These are phyloP conservation scores for Penicillium atrosanguineum DNA, from an alignment of 495 filamentous ascomycete genomes.

Conservation along the genomic window DNA sequence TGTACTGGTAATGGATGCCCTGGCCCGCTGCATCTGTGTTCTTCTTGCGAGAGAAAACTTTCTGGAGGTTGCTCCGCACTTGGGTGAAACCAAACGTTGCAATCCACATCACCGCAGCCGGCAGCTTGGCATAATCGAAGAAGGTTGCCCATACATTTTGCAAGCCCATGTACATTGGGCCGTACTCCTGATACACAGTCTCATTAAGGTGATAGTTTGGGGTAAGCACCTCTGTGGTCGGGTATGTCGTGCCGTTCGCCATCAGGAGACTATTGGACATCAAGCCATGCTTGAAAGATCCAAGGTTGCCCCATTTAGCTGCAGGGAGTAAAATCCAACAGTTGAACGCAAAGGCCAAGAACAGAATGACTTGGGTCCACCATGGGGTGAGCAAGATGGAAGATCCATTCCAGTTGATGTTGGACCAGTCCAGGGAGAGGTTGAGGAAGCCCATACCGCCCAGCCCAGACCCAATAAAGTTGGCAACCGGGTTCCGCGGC, in stretches of 20 bases:
- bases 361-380: conserved; percentile 55
- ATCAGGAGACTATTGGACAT: conserved; percentile 55
- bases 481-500: conserved; percentile 51
- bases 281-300: conserved; percentile 47
- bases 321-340: conserved; percentile 56
- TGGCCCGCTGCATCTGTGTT: conserved; percentile 15
- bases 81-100: conserved; percentile 51
- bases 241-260: conserved; percentile 50
- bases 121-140: conserved; percentile 56
- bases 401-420: conserved; percentile 49
- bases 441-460: conserved; percentile 61
- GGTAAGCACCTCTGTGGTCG: conserved; percentile 44
- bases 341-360: conserved; percentile 50
- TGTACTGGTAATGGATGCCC: conserved; percentile 51
- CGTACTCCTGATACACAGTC: conserved; percentile 50
- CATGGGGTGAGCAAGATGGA: conserved; percentile 54
- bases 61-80: conserved; percentile 38
- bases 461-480: conserved; percentile 56
- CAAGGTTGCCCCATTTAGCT: conserved; percentile 53
- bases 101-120: conserved; percentile 56
- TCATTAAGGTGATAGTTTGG: conserved; percentile 49
- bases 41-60: conserved; percentile 31
- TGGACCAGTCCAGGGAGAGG: conserved; percentile 56
- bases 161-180: conserved; percentile 50
- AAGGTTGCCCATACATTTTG: conserved; percentile 55